Evolutionary conservation across 345 rosid genomes (phyloP).

Genomic region (Noccaea caerulescens): DNA sequence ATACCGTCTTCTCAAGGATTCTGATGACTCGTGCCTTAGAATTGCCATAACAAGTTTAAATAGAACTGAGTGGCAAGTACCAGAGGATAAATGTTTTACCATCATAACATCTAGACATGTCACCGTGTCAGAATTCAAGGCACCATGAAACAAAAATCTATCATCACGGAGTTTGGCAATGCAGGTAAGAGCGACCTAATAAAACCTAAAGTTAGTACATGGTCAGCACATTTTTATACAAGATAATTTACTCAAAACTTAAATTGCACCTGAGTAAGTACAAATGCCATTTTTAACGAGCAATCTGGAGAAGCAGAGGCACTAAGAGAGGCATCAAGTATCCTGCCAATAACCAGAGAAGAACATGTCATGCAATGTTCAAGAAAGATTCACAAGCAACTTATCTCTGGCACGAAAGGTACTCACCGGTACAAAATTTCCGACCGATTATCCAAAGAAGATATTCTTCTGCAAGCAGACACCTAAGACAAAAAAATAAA

Average conservation of each 20-base stretch:
- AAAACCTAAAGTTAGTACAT: conserved; percentile 35
- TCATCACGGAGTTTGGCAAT: conserved; percentile 96
- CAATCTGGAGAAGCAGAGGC: conserved; percentile 97
- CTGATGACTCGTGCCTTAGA: conserved; percentile 88
- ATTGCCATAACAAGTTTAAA: conserved; percentile 87
- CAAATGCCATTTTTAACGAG: conserved; percentile 87
- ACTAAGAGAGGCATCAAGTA: conserved; percentile 86
- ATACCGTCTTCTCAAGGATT: conserved; percentile 95
- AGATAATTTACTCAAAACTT: conserved; percentile 13
- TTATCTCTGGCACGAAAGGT: conserved; percentile 18
- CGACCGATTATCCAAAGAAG: conserved; percentile 69
- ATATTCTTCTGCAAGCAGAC: conserved; percentile 79
- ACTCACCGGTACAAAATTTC: conserved; percentile 83
- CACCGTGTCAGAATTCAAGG: conserved; percentile 69
- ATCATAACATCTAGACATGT: conserved; percentile 82
- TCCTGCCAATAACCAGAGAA: conserved; percentile 57
- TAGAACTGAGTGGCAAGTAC: conserved; percentile 86
- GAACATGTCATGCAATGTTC: conserved; percentile 35
- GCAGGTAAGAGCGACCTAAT: conserved; percentile 94
- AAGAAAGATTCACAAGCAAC: conserved; percentile 26
- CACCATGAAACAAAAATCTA: conserved; percentile 67
- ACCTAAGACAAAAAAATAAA: conserved; percentile 50
- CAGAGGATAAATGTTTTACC: conserved; percentile 84
- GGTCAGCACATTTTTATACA: neutral
- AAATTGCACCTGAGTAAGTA: conserved; percentile 68